A percentile compares a stretch with the other conserved stretches of the same genome.
Conservation (phyloP, 78 protist species). For the Protostelium mycophagum region DNA sequence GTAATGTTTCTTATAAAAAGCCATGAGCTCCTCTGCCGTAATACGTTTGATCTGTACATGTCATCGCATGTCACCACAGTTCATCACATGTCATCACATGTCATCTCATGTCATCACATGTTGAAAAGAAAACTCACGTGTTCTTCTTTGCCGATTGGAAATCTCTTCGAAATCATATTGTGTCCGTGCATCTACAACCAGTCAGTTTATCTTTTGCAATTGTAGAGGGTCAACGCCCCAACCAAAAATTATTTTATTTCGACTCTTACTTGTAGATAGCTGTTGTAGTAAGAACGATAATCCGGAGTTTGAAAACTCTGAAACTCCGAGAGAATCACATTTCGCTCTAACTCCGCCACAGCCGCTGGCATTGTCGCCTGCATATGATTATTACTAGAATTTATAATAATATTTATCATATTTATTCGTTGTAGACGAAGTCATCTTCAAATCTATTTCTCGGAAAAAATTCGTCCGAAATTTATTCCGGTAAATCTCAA, state of each 20-base stretch:
- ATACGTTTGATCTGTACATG: background rate
- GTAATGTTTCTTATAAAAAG: background rate
- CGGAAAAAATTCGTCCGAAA: no score
- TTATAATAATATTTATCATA: no score
- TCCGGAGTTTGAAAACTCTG: background rate
- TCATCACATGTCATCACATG: no score
- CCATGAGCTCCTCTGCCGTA: background rate
- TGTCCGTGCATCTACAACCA: background rate
- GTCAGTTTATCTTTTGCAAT: background rate
- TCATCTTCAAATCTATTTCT: no score
- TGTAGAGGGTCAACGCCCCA: no score
- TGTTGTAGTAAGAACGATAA: background rate
- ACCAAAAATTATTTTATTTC: no score
- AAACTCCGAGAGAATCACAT: background rate
- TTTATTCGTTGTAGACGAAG: no score
- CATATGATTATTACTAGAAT: no score
- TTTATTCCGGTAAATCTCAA: no score
- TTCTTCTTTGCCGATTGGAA: background rate
- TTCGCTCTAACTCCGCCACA: background rate
- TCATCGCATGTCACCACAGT: background rate
- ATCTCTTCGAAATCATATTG: background rate
- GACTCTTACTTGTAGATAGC: background rate
- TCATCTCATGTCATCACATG: background rate
- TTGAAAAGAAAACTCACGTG: background rate
- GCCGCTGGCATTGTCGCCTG: background rate